Conservation (phyloP, 2,329 filamentous ascomycete genomes). For the Tolypocladium endophyticum region DNA sequence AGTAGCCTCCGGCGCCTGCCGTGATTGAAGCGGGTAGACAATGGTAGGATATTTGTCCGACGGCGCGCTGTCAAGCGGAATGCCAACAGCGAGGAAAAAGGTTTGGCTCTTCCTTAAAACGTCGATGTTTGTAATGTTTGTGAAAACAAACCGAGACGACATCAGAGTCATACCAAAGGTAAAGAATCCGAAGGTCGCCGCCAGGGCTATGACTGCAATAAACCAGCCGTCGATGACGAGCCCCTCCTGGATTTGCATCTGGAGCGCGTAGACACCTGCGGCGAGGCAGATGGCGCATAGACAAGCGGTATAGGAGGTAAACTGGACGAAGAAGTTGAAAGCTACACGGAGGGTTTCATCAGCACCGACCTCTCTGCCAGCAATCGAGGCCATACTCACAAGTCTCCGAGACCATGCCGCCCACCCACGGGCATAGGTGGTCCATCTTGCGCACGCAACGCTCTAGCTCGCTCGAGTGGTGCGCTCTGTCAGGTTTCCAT, state of each 20-base stretch:
- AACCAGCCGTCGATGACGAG: constrained; percentile 44
- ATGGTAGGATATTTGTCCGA: constrained; percentile 38
- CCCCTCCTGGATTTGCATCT: constrained; percentile 36
- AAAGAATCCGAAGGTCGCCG: constrained; percentile 71
- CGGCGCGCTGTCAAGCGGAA: constrained; percentile 39
- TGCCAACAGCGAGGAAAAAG: constrained; percentile 64
- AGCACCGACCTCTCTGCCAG: neutral
- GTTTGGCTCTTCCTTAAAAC: constrained; percentile 52
- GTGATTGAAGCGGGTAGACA: constrained; percentile 43
- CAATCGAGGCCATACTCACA: constrained; percentile 31
- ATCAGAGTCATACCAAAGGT: constrained; percentile 65
- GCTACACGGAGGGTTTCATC: constrained; percentile 25
- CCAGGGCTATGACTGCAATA: constrained; percentile 55
- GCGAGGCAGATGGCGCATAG: constrained; percentile 57
- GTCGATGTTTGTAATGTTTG: constrained; percentile 81
- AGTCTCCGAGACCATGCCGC: constrained; percentile 79
- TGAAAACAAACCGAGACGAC: constrained; percentile 56
- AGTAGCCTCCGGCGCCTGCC: neutral
- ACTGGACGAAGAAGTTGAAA: constrained; percentile 91
- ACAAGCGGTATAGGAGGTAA: constrained; percentile 61
- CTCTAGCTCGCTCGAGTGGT: constrained; percentile 75
- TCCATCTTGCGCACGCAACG: constrained; percentile 87
- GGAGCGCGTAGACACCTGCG: constrained; percentile 53
- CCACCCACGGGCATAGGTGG: constrained; percentile 95
- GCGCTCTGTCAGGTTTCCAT: constrained; percentile 80